Percentiles rank a stretch among this genome's conserved stretches.
Conservation (phyloP, 768 basidiomycete genomes). For the Auricularia sp. region DNA sequence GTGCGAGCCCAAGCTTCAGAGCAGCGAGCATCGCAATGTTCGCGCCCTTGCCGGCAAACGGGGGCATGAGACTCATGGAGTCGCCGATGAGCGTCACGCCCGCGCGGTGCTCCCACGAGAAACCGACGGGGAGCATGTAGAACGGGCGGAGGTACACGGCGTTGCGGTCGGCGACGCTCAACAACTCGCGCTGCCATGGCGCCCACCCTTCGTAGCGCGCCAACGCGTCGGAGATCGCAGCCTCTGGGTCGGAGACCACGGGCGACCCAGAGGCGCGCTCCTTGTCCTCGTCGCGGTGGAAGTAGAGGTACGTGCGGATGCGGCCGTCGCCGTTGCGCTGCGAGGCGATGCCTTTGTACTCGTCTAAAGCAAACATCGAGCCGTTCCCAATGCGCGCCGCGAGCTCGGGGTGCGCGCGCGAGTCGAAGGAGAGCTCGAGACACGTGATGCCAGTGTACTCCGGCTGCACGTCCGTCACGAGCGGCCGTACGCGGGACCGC, state of each 20-base stretch:
- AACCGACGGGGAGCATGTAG: constrained; percentile 7
- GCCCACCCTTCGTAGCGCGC: neutral
- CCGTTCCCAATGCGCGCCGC: constrained; percentile 20
- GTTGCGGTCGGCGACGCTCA: neutral
- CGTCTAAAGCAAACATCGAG: constrained; percentile 17
- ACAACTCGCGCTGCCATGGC: neutral
- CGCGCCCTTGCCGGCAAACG: constrained; percentile 28
- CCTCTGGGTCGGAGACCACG: neutral
- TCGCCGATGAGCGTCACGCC: constrained; percentile 23
- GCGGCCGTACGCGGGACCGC: constrained; percentile 27
- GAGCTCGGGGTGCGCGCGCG: constrained; percentile 16
- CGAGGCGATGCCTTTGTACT: constrained; percentile 16
- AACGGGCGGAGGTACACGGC: constrained; percentile 2
- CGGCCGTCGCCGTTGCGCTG: constrained; percentile 23
- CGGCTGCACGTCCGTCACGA: constrained; percentile 22
- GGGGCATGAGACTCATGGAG: constrained; percentile 28
- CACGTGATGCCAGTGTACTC: constrained; percentile 23
- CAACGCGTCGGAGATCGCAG: neutral
- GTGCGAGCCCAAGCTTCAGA: constrained; percentile 6
- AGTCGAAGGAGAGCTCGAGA: constrained; percentile 13
- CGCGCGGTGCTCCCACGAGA: constrained; percentile 4
- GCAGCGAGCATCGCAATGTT: constrained; percentile 27
- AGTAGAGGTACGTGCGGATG: constrained; percentile 15
- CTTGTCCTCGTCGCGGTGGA: neutral
- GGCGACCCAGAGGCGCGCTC: neutral